Conservation (phyloP, 805 yeast species). For the Blastobotrys mokoenaii region DNA sequence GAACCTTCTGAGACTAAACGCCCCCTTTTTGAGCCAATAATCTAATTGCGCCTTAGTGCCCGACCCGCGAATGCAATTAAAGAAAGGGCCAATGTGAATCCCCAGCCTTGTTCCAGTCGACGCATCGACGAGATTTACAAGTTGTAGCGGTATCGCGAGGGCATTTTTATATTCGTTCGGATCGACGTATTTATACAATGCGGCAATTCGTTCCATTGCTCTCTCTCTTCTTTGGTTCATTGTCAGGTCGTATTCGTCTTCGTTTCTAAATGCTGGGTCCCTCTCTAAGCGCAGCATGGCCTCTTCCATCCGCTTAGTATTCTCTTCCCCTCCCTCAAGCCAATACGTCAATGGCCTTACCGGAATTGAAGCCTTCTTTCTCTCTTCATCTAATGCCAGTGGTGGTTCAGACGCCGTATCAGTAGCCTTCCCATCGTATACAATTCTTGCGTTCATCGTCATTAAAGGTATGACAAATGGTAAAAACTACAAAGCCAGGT, state of each 20-base stretch:
- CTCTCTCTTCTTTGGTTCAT: slow-evolving; percentile 34
- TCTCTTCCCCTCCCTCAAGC: slow-evolving; percentile 34
- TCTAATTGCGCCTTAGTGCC: slow-evolving; percentile 77
- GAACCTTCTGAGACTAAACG: slow-evolving; percentile 26
- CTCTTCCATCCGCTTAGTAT: slow-evolving; percentile 32
- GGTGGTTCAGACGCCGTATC: slow-evolving; percentile 27
- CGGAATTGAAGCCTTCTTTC: slow-evolving; percentile 31
- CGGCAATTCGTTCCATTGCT: slow-evolving; percentile 25
- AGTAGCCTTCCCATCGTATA: slow-evolving; percentile 26
- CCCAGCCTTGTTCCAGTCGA: slow-evolving; percentile 49
- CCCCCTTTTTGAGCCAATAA: slow-evolving; percentile 67
- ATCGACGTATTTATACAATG: slow-evolving; percentile 12
- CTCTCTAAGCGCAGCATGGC: slow-evolving; percentile 41
- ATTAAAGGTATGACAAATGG: too few relatives aligned
- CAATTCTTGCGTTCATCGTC: too few relatives aligned
- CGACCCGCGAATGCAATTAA: slow-evolving; percentile 72
- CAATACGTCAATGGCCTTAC: slow-evolving; percentile 33
- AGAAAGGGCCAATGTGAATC: slow-evolving; percentile 72
- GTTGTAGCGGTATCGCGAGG: slow-evolving; percentile 37
- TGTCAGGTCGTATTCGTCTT: slow-evolving; percentile 39
- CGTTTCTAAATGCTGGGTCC: slow-evolving; percentile 42
- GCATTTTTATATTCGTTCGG: slow-evolving; percentile 80
- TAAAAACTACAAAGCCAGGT: not conserved
- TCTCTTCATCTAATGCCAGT: slow-evolving; percentile 31
- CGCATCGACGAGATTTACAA: slow-evolving; percentile 58